Evolutionary conservation across 306 rosid genomes (phyloP).

Genomic region (Begonia masoniana): DNA sequence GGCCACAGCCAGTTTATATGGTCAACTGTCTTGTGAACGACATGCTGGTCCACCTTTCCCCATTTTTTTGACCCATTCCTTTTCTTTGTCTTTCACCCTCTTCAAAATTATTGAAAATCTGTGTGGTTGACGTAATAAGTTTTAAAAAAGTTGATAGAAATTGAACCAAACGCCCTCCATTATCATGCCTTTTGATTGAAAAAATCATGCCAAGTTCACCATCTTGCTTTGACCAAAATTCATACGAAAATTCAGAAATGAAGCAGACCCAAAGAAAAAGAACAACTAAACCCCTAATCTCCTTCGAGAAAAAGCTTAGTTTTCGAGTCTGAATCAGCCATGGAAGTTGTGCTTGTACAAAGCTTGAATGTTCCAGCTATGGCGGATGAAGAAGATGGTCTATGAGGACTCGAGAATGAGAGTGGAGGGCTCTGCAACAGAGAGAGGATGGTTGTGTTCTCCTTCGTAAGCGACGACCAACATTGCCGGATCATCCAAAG

Average conservation of each 20-base stretch:
- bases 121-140: not conserved
- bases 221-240: no score
- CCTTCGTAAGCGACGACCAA: conserved; percentile 87
- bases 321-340: not conserved
- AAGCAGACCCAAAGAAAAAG: no score
- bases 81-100: conserved; percentile 22
- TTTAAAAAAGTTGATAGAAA: not conserved
- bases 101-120: not conserved
- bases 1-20: conserved; percentile 14
- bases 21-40: conserved; percentile 71
- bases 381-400: not conserved
- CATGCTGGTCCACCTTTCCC: conserved; percentile 52
- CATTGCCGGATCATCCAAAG: conserved; percentile 79
- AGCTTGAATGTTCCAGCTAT: conserved; percentile 10
- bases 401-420: conserved; percentile 80
- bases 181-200: no score
- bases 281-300: conserved; percentile 33
- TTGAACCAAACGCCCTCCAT: no score
- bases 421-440: conserved; percentile 52
- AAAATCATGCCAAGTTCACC: no score
- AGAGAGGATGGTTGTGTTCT: conserved; percentile 72
- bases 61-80: conserved; percentile 57
- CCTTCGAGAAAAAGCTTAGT: conserved; percentile 30
- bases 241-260: no score
- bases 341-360: not conserved